phyloP scores from a whole-genome alignment of 352 stramenopile genomes.

The Phytopythium vexans region DNA sequence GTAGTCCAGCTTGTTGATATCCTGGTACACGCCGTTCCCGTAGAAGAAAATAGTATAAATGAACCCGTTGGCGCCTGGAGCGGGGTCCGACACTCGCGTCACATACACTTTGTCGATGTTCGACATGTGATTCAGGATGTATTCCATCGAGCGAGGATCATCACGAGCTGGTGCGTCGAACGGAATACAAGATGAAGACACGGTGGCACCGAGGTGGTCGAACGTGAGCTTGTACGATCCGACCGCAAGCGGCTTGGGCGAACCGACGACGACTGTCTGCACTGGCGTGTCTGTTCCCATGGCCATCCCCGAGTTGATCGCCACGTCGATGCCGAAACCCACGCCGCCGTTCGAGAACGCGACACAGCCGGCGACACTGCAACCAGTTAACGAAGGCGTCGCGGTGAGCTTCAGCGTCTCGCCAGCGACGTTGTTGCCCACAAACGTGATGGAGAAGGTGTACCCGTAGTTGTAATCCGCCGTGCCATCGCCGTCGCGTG shows the following conservation, averaged over 20 bases:
- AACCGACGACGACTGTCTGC: conserved; percentile 61
- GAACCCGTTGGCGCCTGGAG: conserved; percentile 45
- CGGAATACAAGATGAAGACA: conserved; percentile 46
- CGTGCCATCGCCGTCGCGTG: conserved; percentile 61
- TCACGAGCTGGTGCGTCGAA: conserved; percentile 52
- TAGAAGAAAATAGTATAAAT: conserved; percentile 78
- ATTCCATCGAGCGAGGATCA: conserved; percentile 48
- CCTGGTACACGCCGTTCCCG: conserved; percentile 57
- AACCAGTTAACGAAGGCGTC: neutral
- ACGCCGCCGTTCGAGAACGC: conserved; percentile 39
- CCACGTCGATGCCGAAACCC: conserved; percentile 19
- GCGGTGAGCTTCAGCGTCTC: conserved; percentile 26
- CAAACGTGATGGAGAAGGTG: conserved; percentile 71
- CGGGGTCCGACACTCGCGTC: conserved; percentile 32
- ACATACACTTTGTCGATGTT: conserved; percentile 83
- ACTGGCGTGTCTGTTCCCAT: conserved; percentile 77
- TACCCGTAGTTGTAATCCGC: conserved; percentile 60
- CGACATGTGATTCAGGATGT: conserved; percentile 41
- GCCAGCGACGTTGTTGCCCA: conserved; percentile 66
- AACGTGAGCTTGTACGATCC: conserved; percentile 65
- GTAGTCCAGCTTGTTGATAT: conserved; percentile 18
- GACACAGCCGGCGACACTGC: conserved; percentile 12
- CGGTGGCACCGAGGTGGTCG: conserved; percentile 25
- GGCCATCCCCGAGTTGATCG: conserved; percentile 36
- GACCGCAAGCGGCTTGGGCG: conserved; percentile 38